phyloP scores from a whole-genome alignment of 441 rosid species.

The Macaranga tanarius region DNA sequence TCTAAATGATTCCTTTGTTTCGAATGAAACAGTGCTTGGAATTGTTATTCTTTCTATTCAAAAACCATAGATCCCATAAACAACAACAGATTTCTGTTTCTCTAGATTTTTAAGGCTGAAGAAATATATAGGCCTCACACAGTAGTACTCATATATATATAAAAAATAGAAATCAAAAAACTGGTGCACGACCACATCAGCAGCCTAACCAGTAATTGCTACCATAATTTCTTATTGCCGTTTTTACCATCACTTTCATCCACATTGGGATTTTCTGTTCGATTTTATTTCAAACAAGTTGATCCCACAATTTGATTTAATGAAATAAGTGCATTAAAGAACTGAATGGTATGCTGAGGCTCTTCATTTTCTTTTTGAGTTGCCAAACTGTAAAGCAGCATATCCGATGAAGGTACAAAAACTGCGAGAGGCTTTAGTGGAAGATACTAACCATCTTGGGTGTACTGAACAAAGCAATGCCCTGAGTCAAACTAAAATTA shows the following conservation, averaged over 20 bases:
- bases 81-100: neutral
- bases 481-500: neutral
- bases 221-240: neutral
- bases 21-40: neutral
- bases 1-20: neutral
- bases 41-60: neutral
- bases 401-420: neutral
- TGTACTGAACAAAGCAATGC: conserved; percentile 4
- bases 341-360: neutral
- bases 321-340: neutral
- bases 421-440: neutral
- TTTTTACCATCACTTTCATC: neutral
- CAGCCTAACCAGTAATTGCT: neutral
- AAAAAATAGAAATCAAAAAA: neutral
- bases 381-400: neutral
- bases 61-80: neutral
- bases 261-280: neutral
- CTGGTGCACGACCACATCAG: neutral
- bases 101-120: neutral
- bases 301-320: neutral
- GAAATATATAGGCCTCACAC: neutral
- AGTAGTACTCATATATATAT: neutral
- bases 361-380: neutral
- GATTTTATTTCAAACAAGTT: neutral
- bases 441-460: neutral